These are phyloP conservation scores for Zelonia costaricensis DNA, from an alignment of 208 protist genomes.

Conservation along the genomic window DNA sequence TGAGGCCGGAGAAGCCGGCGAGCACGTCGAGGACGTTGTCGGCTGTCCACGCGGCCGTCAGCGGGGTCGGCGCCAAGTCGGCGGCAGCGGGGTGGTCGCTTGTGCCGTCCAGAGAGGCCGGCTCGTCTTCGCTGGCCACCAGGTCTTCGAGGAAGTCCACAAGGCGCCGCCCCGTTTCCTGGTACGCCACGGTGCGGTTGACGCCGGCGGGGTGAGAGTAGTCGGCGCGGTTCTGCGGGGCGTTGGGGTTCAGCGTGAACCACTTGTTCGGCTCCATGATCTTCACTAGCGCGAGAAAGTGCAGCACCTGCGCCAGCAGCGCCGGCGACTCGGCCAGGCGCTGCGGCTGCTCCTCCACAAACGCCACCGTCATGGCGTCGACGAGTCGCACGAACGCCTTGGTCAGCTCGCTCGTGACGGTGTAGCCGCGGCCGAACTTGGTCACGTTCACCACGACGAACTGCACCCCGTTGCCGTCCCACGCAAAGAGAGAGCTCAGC, in stretches of 20 bases:
- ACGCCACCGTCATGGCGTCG: slow-evolving; percentile 53
- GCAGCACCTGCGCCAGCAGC: slow-evolving; percentile 66
- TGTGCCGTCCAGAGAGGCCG: neutral
- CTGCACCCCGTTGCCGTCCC: slow-evolving; percentile 71
- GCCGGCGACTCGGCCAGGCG: slow-evolving; percentile 56
- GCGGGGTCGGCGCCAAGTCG: neutral
- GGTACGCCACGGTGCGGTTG: slow-evolving; percentile 56
- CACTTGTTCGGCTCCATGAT: slow-evolving; percentile 88
- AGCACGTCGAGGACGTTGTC: slow-evolving; percentile 67
- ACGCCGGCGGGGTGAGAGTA: slow-evolving; percentile 75
- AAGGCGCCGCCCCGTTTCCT: slow-evolving; percentile 56
- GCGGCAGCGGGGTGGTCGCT: neutral
- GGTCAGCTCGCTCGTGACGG: slow-evolving; percentile 51
- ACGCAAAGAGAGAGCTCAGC: slow-evolving; percentile 62
- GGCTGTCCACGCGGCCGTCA: slow-evolving; percentile 36
- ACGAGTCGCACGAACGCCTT: slow-evolving; percentile 69
- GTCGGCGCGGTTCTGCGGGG: slow-evolving; percentile 75
- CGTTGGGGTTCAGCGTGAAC: slow-evolving; percentile 65
- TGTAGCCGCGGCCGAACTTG: slow-evolving; percentile 77
- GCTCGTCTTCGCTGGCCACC: slow-evolving; percentile 16
- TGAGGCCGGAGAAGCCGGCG: slow-evolving; percentile 55
- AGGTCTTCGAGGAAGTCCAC: slow-evolving; percentile 59
- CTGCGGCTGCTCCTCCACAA: slow-evolving; percentile 68
- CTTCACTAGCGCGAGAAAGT: slow-evolving; percentile 85
- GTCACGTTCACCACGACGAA: slow-evolving; percentile 58